These are phyloP conservation scores for Saksenaea vasiformis DNA, from an alignment of 371 early-diverging fungal species.

Conservation along the genomic window DNA sequence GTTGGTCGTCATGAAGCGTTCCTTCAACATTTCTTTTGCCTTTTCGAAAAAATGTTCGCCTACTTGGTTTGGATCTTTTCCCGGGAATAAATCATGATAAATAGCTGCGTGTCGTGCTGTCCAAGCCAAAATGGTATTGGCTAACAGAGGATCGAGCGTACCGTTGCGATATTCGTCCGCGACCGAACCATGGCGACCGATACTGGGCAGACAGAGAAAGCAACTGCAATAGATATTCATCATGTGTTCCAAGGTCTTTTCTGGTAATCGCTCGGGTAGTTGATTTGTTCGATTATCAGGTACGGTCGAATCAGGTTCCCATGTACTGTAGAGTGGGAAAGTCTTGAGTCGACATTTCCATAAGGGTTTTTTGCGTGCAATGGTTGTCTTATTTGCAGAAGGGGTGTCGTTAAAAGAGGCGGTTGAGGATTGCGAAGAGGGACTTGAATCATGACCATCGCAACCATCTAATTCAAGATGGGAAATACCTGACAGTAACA, in stretches of 20 bases:
- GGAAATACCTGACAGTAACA: conserved; percentile 39
- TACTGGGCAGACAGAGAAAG: conserved; percentile 32
- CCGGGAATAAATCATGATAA: conserved; percentile 42
- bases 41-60: conserved; percentile 40
- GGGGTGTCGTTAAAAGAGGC: background rate
- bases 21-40: conserved; percentile 37
- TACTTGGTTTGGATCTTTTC: conserved; percentile 47
- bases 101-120: conserved; percentile 52
- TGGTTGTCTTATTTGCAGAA: conserved; percentile 12
- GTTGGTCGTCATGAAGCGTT: conserved; percentile 35
- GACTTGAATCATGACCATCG: conserved; percentile 3
- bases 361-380: conserved; percentile 17
- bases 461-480: conserved; percentile 19
- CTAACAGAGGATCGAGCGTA: conserved; percentile 32
- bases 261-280: conserved; percentile 1
- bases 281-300: conserved; percentile 1
- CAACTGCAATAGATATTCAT: conserved; percentile 23
- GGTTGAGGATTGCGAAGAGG: conserved; percentile 28
- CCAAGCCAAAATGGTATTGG: conserved; percentile 48
- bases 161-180: conserved; percentile 13
- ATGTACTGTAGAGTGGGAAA: conserved; percentile 7
- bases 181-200: conserved; percentile 17
- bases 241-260: conserved; percentile 21
- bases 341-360: conserved; percentile 19
- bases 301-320: conserved; percentile 7